Evolutionary conservation across 73 alveolate genomes (phyloP), one percentile per base, ranked within the genome.

Genomic region (Loxodes magnus): DNA sequence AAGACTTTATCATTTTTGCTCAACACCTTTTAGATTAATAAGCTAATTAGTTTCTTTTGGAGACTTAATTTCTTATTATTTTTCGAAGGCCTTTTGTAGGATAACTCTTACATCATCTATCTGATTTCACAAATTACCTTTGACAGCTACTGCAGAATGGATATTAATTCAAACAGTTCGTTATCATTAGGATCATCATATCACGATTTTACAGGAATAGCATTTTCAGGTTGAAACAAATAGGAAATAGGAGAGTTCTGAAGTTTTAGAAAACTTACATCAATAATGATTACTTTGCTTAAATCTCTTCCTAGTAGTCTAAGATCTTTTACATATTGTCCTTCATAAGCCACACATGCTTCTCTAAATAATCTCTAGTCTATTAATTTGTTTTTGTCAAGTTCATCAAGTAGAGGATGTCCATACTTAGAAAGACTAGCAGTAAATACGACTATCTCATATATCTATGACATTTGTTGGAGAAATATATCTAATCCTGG

Each of bases 321-420:
- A 27, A 82, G 52, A 51, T 82, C 90, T 59, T 82, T 82, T 4
- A 82, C 87, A 71, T 52, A 77, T 29, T 69, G 61, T n/a, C 92
- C 86, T 30, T 77, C 55, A 28, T 64, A 24, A 54, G 54, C 63
- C 41, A 85, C 71, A 35, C 92, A 77, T 55, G 69, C 86, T 31
- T 77, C 92, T 56, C 92, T 61, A 27, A 71, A 70, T 35, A 70
- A 53, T 51, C 79, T 44, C 53, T 37, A 9, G 28, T 4, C n/a
- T n/a, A n/a, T n/a, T n/a, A n/a, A n/a, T n/a, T n/a, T n/a, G n/a
- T n/a, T n/a, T n/a, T n/a, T n/a, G 49, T 73, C 93, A 16, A 79
- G 52, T 33, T 58, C 53, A 51, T 79, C 83, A 23, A 79, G 52
- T 54, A 79, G 57, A 26, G 83, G 83, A 52, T 73, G 84, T 0